Conservation (phyloP, 2,329 filamentous ascomycete genomes). For the Pseudocercospora crystallina region DNA sequence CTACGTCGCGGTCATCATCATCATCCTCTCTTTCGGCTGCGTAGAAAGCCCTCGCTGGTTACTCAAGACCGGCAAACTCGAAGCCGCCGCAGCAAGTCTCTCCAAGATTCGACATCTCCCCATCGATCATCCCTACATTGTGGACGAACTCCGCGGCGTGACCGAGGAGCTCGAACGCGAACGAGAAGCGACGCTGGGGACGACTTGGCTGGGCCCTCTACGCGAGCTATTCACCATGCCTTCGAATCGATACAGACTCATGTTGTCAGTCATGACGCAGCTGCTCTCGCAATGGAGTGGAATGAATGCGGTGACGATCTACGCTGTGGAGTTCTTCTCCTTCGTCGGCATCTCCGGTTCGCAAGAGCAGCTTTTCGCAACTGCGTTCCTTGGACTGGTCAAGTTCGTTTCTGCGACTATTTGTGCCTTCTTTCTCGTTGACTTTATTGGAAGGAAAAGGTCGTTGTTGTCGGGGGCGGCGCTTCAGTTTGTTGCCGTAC, state of each 20-base stretch:
- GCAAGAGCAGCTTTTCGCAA: constrained; percentile 67
- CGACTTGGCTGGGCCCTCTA: constrained; percentile 61
- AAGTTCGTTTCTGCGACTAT: constrained; percentile 66
- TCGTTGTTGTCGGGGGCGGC: constrained; percentile 49
- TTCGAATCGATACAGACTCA: constrained; percentile 70
- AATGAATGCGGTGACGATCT: constrained; percentile 71
- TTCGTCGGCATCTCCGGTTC: constrained; percentile 67
- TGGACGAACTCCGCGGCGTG: constrained; percentile 61
- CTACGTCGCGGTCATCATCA: constrained; percentile 72
- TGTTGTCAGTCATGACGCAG: constrained; percentile 65
- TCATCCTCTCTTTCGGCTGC: constrained; percentile 64
- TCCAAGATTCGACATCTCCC: constrained; percentile 57
- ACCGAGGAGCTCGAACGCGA: constrained; percentile 65
- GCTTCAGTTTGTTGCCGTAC: constrained; percentile 49
- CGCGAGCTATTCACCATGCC: constrained; percentile 68
- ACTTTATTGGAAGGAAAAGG: constrained; percentile 71
- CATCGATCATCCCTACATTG: constrained; percentile 58
- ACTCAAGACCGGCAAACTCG: constrained; percentile 65
- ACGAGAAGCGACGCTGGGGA: constrained; percentile 66
- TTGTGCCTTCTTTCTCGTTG: constrained; percentile 75
- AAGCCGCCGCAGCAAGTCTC: constrained; percentile 58
- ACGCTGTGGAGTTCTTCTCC: constrained; percentile 69
- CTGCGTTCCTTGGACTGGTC: constrained; percentile 71
- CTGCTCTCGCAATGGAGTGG: constrained; percentile 72
- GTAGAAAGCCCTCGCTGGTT: too few species aligned